Evolutionary conservation across 139 green algal species (phyloP), one percentile per base, ranked within the genome.

Genomic region (Zygnema circumcarinatum): DNA sequence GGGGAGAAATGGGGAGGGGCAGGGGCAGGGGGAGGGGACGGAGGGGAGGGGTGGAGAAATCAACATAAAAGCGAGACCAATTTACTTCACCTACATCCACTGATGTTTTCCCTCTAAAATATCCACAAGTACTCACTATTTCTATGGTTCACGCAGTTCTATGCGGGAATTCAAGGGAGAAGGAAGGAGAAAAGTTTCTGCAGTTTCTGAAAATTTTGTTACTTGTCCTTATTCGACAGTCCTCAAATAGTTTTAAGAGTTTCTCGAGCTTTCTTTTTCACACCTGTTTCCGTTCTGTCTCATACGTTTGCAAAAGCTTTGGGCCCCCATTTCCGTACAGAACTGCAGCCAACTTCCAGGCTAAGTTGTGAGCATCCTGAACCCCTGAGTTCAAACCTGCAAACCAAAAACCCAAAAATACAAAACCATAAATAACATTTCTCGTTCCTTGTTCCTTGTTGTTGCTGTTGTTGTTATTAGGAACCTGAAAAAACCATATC

Each of bases 371-470:
- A 0, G 95, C 96, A 76, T 99, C 96, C 79, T 98, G 95, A 21
- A 98, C 93, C 20, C 96, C 96, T 1, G 96, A 98, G 94, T 98
- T 98, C 95, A 98, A 98, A 2, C n/a, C n/a, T n/a, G n/a, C n/a
- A n/a, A n/a, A n/a, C n/a, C n/a, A n/a, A n/a, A n/a, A n/a, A n/a
- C n/a, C n/a, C n/a, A n/a, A n/a, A n/a, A n/a, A n/a, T 22, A 32
- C 73, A 29, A 29, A 72, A 72, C 29, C 56, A 72, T 25, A n/a
- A 72, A 72, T 29, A 29, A 25, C 25, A 72, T n/a, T 29, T 72
- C 29, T 72, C 25, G 56, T 25, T 25, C 29, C 29, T 25, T 72
- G 29, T 29, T 25, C 7, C 3, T 78, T 41, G 35, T 78, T 39
- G 69, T 40, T 78, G 3, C 7, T 25, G 16, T 41, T 36, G 7